A percentile compares a stretch with the other conserved stretches of the same genome.
Conservation (phyloP, 73 alveolate genomes). For the Strombidium stylifer region DNA sequence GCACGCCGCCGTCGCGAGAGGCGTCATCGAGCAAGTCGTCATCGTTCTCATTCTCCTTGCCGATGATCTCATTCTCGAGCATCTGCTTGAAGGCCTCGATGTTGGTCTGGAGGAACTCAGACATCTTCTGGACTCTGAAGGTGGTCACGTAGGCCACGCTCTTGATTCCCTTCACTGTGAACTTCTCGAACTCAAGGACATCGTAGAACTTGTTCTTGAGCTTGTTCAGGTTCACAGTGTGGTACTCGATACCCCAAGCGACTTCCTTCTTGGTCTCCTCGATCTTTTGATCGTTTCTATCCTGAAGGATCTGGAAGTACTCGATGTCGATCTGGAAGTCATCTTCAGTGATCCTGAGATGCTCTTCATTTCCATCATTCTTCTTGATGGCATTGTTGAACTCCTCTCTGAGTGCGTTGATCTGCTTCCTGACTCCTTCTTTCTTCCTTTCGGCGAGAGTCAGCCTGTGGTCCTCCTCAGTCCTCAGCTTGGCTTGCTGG, state of each 20-base stretch:
- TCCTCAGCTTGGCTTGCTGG: conserved; percentile 78
- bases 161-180: conserved; percentile 79
- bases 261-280: conserved; percentile 85
- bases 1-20: background rate
- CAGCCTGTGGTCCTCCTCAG: conserved; percentile 86
- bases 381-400: conserved; percentile 44
- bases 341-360: conserved; percentile 66
- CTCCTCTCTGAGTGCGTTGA: conserved; percentile 68
- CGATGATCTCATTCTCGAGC: conserved; percentile 57
- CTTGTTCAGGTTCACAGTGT: conserved; percentile 56
- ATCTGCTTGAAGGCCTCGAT: conserved; percentile 63
- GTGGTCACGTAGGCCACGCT: conserved; percentile 67
- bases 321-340: conserved; percentile 88
- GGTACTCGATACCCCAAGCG: conserved; percentile 85
- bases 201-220: conserved; percentile 64
- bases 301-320: conserved; percentile 72
- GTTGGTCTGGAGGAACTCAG: conserved; percentile 58
- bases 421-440: conserved; percentile 67
- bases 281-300: conserved; percentile 56
- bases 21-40: conserved; percentile 19
- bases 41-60: conserved; percentile 2
- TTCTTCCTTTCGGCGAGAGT: conserved; percentile 86
- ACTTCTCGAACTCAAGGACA: conserved; percentile 74
- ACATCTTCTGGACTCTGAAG: conserved; percentile 83
- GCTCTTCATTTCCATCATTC: conserved; percentile 41